Percentiles rank a stretch among this genome's conserved stretches.
phyloP scores from a whole-genome alignment of 176 grass and related monocot species.

The Zoysia pacifica region DNA sequence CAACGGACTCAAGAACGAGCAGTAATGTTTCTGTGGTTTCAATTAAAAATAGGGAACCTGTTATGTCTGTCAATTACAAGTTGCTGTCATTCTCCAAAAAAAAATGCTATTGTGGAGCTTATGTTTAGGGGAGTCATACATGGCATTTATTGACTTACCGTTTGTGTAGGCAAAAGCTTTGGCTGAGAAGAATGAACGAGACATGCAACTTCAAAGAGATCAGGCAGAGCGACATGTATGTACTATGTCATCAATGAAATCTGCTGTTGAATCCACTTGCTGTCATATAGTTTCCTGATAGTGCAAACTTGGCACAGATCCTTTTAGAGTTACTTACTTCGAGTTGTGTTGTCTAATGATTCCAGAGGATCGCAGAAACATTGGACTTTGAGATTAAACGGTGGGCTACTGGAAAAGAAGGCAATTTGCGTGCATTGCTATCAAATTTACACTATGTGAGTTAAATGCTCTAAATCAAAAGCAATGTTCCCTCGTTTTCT shows the following conservation, averaged over 20 bases:
- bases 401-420: constrained; percentile 99
- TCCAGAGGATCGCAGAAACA: constrained; percentile 87
- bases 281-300: background rate
- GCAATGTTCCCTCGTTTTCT: constrained; percentile 1
- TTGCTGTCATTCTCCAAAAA: background rate
- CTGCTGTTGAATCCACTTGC: background rate
- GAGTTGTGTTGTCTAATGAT: constrained; percentile 41
- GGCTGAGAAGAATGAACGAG: constrained; percentile 85
- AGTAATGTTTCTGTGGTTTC: constrained; percentile 52
- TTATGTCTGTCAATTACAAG: background rate
- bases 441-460: constrained; percentile 98
- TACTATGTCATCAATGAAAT: constrained; percentile 10
- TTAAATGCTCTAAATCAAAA: constrained; percentile 19
- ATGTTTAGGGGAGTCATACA: constrained; percentile 14
- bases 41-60: background rate
- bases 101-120: background rate
- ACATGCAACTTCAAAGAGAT: constrained; percentile 71
- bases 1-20: constrained; percentile 73
- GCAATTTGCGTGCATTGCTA: constrained; percentile 87
- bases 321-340: constrained; percentile 18
- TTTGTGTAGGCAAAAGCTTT: constrained; percentile 67
- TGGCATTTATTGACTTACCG: constrained; percentile 26
- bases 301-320: background rate
- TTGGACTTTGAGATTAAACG: constrained; percentile 95
- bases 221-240: constrained; percentile 85